These are phyloP conservation scores for Mycena galopus DNA, from an alignment of 768 basidiomycete species.

Conservation along the genomic window DNA sequence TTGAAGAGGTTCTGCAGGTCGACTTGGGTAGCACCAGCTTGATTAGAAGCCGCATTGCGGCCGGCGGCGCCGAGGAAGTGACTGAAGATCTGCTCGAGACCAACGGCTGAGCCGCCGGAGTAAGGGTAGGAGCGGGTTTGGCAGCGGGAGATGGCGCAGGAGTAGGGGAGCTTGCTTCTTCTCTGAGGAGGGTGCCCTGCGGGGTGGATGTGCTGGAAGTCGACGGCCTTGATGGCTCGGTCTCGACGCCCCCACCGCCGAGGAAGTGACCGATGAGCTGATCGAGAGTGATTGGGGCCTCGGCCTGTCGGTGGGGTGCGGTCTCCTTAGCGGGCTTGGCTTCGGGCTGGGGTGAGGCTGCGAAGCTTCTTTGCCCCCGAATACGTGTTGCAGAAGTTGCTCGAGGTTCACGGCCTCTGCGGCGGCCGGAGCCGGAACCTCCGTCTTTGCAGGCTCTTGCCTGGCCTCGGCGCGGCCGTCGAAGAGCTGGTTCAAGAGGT, in stretches of 20 bases:
- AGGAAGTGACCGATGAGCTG: conserved; percentile 33
- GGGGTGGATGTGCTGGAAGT: not conserved
- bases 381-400: conserved; percentile 11
- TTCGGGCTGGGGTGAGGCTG: conserved; percentile 3
- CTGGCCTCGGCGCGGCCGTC: conserved; percentile 3
- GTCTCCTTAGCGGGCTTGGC: not conserved
- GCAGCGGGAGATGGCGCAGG: not conserved
- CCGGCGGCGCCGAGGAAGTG: not conserved
- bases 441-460: not conserved
- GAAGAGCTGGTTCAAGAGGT: conserved; percentile 14
- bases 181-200: not conserved
- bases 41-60: not conserved
- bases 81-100: conserved; percentile 7
- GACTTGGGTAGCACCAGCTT: not conserved
- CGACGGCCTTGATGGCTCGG: conserved; percentile 6
- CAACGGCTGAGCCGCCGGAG: conserved; percentile 1
- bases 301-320: conserved; percentile 1
- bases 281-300: conserved; percentile 25
- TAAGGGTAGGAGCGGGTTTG: not conserved
- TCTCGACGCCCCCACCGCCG: conserved; percentile 15
- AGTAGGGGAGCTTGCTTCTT: not conserved
- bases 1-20: conserved; percentile 29
- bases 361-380: not conserved
- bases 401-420: not conserved
- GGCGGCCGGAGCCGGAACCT: not conserved